Base-by-base conservation (phyloP, 805 yeast genomes). In the Metschnikowia vanudenii region DNA sequence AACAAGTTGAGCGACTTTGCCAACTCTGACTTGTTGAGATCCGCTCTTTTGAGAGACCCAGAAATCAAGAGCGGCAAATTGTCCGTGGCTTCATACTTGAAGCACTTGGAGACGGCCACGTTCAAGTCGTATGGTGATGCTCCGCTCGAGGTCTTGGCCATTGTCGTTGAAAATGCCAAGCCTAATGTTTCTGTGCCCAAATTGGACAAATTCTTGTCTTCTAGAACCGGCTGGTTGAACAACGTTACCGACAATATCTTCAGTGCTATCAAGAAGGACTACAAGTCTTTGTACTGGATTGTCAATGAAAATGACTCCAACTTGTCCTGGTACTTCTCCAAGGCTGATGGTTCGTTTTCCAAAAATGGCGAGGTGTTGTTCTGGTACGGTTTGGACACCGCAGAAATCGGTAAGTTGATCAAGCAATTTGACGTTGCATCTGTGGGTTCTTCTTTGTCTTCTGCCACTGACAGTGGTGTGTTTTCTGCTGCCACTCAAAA, bases 161-260 rank as follows among this genome's bases (percentile, higher is more conserved):
- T 94, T 56, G 94, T 94, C 17, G 75, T 75, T 33, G 56, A 62
- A n/a, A 68, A 68, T 12, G 36, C 50, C 34, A 67, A 66, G 12
- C 72, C 85, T 45, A 35, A 29, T n/a, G 31, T 42, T 30, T 13
- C 43, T 10, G 73, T 87, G 43, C 85, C 96, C 10, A 78, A 76
- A 40, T 71, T 94, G 52, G 96, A 88, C 65, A 89, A 88, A 69
- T 89, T 94, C 64, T 74, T 90, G 55, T 88, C 95, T 19, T 80
- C 95, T 18, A 84, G 86, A 64, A 79, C 85, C 45, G 98, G 98
- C 38, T 94, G 99, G 99, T 84, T 92, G 64, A 94, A 94, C 73
- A 92, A 92, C 55, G 97, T 94, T 45, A 86, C 96, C 48, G 99
- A 94, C 63, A 92, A 91, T 68, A 85, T 94, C 43, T 94, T 96